Percentiles rank a stretch among this genome's conserved stretches.
Conservation (phyloP, 2,329 filamentous ascomycete genomes). For the Didymella segeticola region DNA sequence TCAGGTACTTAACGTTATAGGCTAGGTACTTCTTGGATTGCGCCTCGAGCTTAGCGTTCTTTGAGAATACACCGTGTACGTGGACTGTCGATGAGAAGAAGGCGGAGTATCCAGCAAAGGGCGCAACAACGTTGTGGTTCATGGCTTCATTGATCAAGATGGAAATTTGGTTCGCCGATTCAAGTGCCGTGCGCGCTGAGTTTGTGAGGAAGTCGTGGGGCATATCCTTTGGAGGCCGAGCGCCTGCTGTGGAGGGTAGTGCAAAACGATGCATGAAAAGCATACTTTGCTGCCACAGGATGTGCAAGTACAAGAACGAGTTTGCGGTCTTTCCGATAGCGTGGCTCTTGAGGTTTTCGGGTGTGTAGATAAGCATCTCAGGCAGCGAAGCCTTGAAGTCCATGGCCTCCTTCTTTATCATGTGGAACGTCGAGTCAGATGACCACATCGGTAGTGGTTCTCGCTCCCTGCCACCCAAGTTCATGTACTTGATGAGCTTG, state of each 20-base stretch:
- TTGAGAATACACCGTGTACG: conserved; percentile 88
- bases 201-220: conserved; percentile 79
- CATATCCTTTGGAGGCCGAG: conserved; percentile 70
- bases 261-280: conserved; percentile 91
- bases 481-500: conserved; percentile 85
- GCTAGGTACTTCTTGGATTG: conserved; percentile 83
- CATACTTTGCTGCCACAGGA: conserved; percentile 86
- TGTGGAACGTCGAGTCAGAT: conserved; percentile 75
- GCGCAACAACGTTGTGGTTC: conserved; percentile 81
- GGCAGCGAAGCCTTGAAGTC: conserved; percentile 75
- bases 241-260: conserved; percentile 70
- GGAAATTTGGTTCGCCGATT: conserved; percentile 86
- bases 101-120: conserved; percentile 93
- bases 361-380: conserved; percentile 72
- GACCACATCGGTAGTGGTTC: conserved; percentile 84
- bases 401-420: conserved; percentile 73
- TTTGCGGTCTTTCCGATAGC: conserved; percentile 85
- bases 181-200: conserved; percentile 76
- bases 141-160: conserved; percentile 81
- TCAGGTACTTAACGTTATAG: conserved; percentile 87
- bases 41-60: conserved; percentile 75
- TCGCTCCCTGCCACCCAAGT: conserved; percentile 82
- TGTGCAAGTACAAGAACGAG: conserved; percentile 91
- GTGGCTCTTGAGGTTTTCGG: conserved; percentile 84
- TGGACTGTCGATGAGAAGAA: conserved; percentile 96